phyloP scores from a whole-genome alignment of 306 rosid genomes.

The Fragaria nilgerrensis region DNA sequence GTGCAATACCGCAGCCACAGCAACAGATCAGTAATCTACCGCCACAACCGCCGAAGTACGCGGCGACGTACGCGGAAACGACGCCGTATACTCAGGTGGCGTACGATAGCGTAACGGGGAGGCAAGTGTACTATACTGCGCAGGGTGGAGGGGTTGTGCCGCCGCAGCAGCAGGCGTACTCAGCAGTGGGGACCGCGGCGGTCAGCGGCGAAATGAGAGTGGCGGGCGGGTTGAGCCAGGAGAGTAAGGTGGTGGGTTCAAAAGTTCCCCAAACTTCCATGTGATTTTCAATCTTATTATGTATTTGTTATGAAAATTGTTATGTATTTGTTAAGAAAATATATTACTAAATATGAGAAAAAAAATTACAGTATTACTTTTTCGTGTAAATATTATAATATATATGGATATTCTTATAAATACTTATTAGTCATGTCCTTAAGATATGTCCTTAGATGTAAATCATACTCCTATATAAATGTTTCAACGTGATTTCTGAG shows the following conservation, averaged over 20 bases:
- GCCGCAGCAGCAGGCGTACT: constrained; percentile 24
- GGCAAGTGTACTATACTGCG: constrained; percentile 73
- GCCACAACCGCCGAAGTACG: constrained; percentile 13
- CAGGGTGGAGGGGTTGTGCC: constrained; percentile 40
- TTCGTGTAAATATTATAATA: too few species aligned
- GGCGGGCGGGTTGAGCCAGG: constrained; percentile 55
- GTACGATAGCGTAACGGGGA: constrained; percentile 62
- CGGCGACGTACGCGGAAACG: constrained; percentile 33
- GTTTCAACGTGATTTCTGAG: too few species aligned
- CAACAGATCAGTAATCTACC: constrained; percentile 24
- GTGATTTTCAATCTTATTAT: constrained; percentile 27
- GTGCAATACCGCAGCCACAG: constrained; percentile 27
- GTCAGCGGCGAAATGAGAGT: constrained; percentile 36
- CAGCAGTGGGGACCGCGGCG: constrained; percentile 16
- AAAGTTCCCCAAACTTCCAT: constrained; percentile 68
- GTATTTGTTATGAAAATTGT: not conserved
- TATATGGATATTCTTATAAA: too few species aligned
- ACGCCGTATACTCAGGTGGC: constrained; percentile 39
- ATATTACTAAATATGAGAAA: not conserved
- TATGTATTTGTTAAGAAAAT: not conserved
- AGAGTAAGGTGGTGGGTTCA: constrained; percentile 51
- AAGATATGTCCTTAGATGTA: too few species aligned
- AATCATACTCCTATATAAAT: too few species aligned
- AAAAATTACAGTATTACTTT: too few species aligned
- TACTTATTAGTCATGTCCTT: too few species aligned